Evolutionary conservation across 805 yeast genomes (phyloP).

Genomic region (Maudiozyma bulderi): DNA sequence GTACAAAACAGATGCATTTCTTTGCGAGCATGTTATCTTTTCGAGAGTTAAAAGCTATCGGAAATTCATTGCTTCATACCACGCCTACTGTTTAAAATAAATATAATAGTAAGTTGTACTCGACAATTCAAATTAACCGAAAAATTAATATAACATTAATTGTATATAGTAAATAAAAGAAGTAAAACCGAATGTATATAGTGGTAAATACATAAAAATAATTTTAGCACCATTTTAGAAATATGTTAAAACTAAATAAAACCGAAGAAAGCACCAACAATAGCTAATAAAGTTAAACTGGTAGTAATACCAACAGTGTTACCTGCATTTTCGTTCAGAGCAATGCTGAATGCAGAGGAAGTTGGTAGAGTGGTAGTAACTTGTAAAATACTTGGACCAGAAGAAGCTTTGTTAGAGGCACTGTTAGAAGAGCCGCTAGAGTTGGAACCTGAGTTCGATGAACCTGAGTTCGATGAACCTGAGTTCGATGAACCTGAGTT

Average conservation of each 20-base stretch:
- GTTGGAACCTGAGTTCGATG: neutral
- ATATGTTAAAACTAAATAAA: constrained; percentile 1
- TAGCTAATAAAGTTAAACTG: neutral
- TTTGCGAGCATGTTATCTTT: too few species aligned
- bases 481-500: constrained; percentile 1
- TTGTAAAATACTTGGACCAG: constrained; percentile 1
- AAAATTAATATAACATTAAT: too few species aligned
- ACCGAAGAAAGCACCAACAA: neutral
- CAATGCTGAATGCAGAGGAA: neutral
- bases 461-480: neutral
- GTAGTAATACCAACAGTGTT: neutral
- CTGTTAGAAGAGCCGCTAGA: neutral
- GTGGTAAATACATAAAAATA: too few species aligned
- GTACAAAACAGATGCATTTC: too few species aligned
- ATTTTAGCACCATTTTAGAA: too few species aligned
- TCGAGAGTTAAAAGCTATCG: too few species aligned
- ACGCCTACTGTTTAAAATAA: too few species aligned
- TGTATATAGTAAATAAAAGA: too few species aligned
- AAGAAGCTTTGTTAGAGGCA: neutral
- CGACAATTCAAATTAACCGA: too few species aligned
- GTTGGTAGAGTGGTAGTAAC: neutral
- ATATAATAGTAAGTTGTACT: too few species aligned
- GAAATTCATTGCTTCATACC: too few species aligned
- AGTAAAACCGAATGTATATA: too few species aligned
- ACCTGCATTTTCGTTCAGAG: constrained; percentile 3